Evolutionary conservation across 1,284 basidiomycete species (phyloP), one percentile per base, ranked within the genome.

Genomic region (Anthracocystis setariae): DNA sequence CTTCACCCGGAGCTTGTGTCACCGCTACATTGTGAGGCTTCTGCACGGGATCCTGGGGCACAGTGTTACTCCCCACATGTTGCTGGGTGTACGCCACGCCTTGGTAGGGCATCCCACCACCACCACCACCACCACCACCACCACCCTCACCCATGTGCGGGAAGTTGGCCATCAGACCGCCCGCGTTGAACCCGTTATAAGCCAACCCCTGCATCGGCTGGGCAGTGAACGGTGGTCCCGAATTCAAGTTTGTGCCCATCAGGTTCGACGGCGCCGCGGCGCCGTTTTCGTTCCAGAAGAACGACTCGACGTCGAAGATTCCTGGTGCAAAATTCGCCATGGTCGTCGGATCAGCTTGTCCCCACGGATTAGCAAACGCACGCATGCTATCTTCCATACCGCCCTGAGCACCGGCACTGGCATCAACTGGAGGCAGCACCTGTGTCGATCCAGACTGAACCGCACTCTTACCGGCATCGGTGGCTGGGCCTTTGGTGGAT

Each of bases 281-380:
- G 5, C 64, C 69, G 25, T 74, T 76, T 25, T 77, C 75, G 55
- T 77, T 77, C 75, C 75, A 77, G 56, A 73, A 77, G 46, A 75
- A 74, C 24, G 65, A 66, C 46, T 77, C 75, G 43, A 74, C 67
- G 48, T 77, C 75, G 43, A 77, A 77, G 45, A 74, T 61, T 4
- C 67, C 64, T 29, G 73, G 74, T 10, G 73, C 64, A 35, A 63
- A 73, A 15, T 45, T 44, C 21, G 40, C 35, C 20, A 33, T 20
- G 27, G 40, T 45, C 3, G 5, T 3, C 25, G 18, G 45, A 21
- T 46, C 32, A n/a, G 18, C 8, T 17, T 35, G 18, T 8, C 46
- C 47, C 17, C 47, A 15, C 18, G 13, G 18, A 18, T 51, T 27
- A 20, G 20, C n/a, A 18, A 42, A 35, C 12, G 40, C 23, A 37